Evolutionary conservation across 306 rosid species (phyloP), one percentile per base, ranked within the genome.

Genomic region (Neltuma alba): DNA sequence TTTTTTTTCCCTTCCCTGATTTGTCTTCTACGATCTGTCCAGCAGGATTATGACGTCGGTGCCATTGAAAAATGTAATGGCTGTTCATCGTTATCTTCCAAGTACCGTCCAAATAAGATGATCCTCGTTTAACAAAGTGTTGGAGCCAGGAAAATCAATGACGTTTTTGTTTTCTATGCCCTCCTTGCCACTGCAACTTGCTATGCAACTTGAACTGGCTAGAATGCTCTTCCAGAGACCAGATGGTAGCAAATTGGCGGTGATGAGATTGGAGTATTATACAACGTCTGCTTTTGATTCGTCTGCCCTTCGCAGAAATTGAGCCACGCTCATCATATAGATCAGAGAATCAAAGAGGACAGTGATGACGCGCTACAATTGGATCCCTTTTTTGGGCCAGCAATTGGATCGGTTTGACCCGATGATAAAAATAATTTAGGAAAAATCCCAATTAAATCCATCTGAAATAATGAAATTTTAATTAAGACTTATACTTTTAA

Each of bases 1-100:
- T 8, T 4, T 12, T 58, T 58, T 27, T 27, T n/a, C n/a, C 18
- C 36, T 25, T 28, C 20, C 30, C 25, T 57, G 15, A 14, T 55
- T 72, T 80, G 87, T 80, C 47, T 28, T 76, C 37, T 30, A 67
- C 52, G 23, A 28, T 74, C 69, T 37, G 74, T 77, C 64, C 28
- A 6, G 28, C 61, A 47, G 13, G 23, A 52, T 20, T 55, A 55
- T 55, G 18, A 4, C 13, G 9, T 61, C 38, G 47, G 36, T 55
- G 31, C 68, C 2, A 45, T 50, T 2, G 60, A 4, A 65, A 73
- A 62, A 47, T 38, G 50, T 23, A 11, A 68, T 45, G 58, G 61
- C 60, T 40, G 41, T 71, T 58, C 36, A 58, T 27, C 12, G 34
- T 13, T 5, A 58, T 27, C 34, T 25, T 27, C 13, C 34, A 27